phyloP scores from a whole-genome alignment of 495 filamentous ascomycete genomes.

The Neurospora discreta region DNA sequence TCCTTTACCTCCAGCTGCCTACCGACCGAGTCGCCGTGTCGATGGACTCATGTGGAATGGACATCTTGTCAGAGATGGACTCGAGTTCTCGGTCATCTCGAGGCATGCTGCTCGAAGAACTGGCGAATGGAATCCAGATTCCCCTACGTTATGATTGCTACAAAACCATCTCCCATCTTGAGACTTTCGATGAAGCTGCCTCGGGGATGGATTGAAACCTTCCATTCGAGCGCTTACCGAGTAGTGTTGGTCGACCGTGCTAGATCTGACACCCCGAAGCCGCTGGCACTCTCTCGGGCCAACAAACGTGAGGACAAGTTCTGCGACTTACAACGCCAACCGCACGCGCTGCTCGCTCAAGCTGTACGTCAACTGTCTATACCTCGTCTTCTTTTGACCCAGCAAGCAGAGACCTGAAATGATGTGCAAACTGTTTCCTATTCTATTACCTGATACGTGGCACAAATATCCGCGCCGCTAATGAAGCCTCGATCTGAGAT shows the following conservation, averaged over 20 bases:
- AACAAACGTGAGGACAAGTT: conserved; percentile 77
- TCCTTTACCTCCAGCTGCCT: background rate
- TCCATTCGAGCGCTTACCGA: background rate
- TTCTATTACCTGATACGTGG: conserved; percentile 63
- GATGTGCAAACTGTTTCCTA: conserved; percentile 98
- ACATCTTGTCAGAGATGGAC: too few species aligned
- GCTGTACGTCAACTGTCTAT: conserved; percentile 58
- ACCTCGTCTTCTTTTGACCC: background rate
- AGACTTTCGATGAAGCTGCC: background rate
- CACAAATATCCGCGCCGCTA: conserved; percentile 29
- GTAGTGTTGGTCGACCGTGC: background rate
- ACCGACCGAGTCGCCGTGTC: background rate
- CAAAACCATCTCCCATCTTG: background rate
- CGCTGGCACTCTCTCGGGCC: conserved; percentile 76
- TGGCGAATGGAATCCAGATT: background rate
- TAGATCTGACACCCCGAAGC: conserved; percentile 55
- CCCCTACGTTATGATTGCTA: background rate
- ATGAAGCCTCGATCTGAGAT: conserved; percentile 62
- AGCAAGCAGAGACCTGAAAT: conserved; percentile 20
- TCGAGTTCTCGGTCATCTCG: background rate
- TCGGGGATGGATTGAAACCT: background rate
- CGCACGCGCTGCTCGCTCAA: conserved; percentile 79
- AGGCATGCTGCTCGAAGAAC: background rate
- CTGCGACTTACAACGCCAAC: conserved; percentile 94
- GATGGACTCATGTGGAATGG: background rate